Evolutionary conservation across 2,329 filamentous ascomycete genomes (phyloP).

Genomic region (Fusarium gaditjirri): DNA sequence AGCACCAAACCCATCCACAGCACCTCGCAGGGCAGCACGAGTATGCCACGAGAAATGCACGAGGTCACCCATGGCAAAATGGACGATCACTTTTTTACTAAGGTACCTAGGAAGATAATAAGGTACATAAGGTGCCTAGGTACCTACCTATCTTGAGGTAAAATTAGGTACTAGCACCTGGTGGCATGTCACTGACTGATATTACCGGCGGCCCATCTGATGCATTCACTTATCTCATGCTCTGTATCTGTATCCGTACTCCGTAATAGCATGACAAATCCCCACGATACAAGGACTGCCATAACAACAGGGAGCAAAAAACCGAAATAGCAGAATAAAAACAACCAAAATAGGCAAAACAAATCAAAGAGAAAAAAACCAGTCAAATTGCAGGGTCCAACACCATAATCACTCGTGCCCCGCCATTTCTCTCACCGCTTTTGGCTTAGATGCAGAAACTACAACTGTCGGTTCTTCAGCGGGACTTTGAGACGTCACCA

Average conservation of each 20-base stretch:
- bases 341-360: slow-evolving; percentile 11
- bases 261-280: background rate
- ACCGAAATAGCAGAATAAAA: background rate
- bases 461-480: slow-evolving; percentile 7
- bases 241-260: background rate
- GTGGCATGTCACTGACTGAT: slow-evolving; percentile 2
- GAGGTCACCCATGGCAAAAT: slow-evolving; percentile 16
- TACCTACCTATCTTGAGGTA: slow-evolving; percentile 1
- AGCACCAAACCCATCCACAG: background rate
- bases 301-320: background rate
- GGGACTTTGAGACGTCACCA: background rate
- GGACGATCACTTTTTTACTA: slow-evolving; percentile 24
- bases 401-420: slow-evolving; percentile 25
- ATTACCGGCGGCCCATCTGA: background rate
- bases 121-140: background rate
- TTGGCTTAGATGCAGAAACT: slow-evolving; percentile 32
- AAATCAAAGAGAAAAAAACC: slow-evolving; percentile 21
- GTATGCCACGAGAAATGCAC: slow-evolving; percentile 33
- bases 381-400: slow-evolving; percentile 42
- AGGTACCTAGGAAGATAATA: background rate
- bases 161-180: background rate
- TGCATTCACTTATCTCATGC: background rate
- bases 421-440: slow-evolving; percentile 35
- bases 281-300: background rate
- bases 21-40: slow-evolving; percentile 7